Conservation (phyloP, 1,139 yeast species). For the Yamadazyma triangularis region DNA sequence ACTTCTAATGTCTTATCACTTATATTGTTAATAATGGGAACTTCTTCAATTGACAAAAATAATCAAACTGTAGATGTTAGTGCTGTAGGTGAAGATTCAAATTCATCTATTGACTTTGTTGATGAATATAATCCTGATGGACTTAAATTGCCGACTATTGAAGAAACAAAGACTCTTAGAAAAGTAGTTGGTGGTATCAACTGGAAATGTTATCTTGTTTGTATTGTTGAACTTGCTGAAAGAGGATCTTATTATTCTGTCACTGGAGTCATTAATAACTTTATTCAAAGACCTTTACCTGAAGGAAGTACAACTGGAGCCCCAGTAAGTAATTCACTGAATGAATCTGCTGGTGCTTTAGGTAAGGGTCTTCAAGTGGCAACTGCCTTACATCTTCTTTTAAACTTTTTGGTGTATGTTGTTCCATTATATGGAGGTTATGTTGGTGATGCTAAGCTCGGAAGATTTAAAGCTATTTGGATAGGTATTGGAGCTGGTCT, state of each 20-base stretch:
- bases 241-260: slow-evolving; percentile 41
- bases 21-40: too few species aligned
- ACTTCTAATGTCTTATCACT: too few species aligned
- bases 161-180: slow-evolving; percentile 41
- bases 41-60: too few species aligned
- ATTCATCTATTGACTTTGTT: too few species aligned
- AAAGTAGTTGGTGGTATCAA: slow-evolving; percentile 21
- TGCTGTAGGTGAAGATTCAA: too few species aligned
- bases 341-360: slow-evolving; percentile 34
- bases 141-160: slow-evolving; percentile 29
- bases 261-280: slow-evolving; percentile 34
- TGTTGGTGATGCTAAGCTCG: slow-evolving; percentile 32
- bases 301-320: slow-evolving; percentile 42
- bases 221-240: slow-evolving; percentile 38
- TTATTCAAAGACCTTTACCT: slow-evolving; percentile 43
- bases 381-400: slow-evolving; percentile 28
- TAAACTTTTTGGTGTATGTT: slow-evolving; percentile 34
- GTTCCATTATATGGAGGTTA: slow-evolving; percentile 40
- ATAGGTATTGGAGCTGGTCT: slow-evolving; percentile 31
- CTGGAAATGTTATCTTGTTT: slow-evolving; percentile 23
- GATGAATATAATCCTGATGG: too few species aligned
- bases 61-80: too few species aligned
- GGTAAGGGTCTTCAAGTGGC: slow-evolving; percentile 31
- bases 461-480: slow-evolving; percentile 34
- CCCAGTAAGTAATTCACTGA: slow-evolving; percentile 20